These are phyloP conservation scores for Camellia lanceoleosa DNA, from an alignment of 148 eudicot genomes.

Conservation along the genomic window DNA sequence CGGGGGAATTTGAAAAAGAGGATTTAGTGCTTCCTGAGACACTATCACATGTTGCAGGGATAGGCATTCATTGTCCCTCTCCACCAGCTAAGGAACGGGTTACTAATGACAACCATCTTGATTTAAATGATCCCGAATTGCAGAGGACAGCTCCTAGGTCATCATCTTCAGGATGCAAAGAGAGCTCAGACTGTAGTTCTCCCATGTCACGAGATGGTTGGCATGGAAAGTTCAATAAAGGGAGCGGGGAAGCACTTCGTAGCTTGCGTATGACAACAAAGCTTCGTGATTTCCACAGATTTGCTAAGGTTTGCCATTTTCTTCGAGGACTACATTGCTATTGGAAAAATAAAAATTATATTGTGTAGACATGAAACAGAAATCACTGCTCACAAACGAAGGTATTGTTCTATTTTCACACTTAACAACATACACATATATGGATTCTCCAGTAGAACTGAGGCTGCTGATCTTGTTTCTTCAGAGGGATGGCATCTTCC, in stretches of 20 bases:
- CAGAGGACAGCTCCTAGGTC: constrained; percentile 48
- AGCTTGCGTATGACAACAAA: constrained; percentile 81
- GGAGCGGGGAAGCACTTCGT: constrained; percentile 72
- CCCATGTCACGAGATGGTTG: constrained; percentile 70
- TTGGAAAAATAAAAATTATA: background rate
- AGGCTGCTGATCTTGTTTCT: background rate
- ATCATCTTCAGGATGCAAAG: constrained; percentile 59
- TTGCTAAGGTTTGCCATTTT: constrained; percentile 66
- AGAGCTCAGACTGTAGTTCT: constrained; percentile 53
- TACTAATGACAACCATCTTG: constrained; percentile 41
- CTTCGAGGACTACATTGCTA: background rate
- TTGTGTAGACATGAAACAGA: background rate
- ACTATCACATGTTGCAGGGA: constrained; percentile 35
- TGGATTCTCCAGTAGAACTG: too few relatives aligned
- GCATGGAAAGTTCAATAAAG: constrained; percentile 59
- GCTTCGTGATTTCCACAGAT: constrained; percentile 93
- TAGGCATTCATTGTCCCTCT: constrained; percentile 30
- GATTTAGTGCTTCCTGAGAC: constrained; percentile 68
- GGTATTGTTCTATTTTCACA: background rate
- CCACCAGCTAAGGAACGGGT: constrained; percentile 53
- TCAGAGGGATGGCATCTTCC: background rate
- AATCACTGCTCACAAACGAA: background rate
- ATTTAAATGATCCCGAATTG: constrained; percentile 49
- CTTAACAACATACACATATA: background rate
- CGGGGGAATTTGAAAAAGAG: constrained; percentile 70